phyloP scores from a whole-genome alignment of 176 grass and related monocot genomes.

The Avena atlantica region DNA sequence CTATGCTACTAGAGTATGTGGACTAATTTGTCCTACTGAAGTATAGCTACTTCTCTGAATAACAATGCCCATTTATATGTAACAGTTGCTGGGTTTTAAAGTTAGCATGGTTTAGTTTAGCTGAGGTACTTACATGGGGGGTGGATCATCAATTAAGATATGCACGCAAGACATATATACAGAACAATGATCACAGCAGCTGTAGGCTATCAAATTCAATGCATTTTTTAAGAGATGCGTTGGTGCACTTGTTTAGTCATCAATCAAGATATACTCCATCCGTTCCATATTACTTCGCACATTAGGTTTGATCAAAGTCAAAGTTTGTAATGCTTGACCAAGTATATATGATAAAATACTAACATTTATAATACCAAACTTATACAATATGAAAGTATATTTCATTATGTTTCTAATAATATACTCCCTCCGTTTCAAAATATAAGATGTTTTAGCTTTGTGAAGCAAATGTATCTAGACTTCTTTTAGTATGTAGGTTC shows the following conservation, averaged over 20 bases:
- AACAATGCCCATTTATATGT: neutral
- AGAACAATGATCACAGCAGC: neutral
- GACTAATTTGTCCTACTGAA: neutral
- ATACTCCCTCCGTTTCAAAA: too few species aligned
- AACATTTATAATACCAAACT: too few species aligned
- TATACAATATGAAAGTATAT: too few species aligned
- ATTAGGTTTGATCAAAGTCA: too few species aligned
- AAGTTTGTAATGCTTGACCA: too few species aligned
- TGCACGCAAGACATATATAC: neutral
- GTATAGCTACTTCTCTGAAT: neutral
- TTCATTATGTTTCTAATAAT: too few species aligned
- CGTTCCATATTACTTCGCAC: too few species aligned
- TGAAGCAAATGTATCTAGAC: too few species aligned
- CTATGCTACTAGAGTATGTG: neutral
- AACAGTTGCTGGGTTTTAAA: neutral
- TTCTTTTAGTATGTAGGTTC: too few species aligned
- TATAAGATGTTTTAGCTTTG: too few species aligned
- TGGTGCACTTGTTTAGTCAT: neutral
- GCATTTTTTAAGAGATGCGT: neutral
- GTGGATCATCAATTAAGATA: neutral
- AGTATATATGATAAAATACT: too few species aligned
- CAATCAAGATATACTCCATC: neutral
- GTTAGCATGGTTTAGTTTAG: neutral
- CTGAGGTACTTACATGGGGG: neutral
- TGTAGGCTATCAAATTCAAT: constrained; percentile 4